These are phyloP conservation scores for Fusarium keratoplasticum DNA, from an alignment of 2,329 filamentous ascomycete species.

Conservation along the genomic window DNA sequence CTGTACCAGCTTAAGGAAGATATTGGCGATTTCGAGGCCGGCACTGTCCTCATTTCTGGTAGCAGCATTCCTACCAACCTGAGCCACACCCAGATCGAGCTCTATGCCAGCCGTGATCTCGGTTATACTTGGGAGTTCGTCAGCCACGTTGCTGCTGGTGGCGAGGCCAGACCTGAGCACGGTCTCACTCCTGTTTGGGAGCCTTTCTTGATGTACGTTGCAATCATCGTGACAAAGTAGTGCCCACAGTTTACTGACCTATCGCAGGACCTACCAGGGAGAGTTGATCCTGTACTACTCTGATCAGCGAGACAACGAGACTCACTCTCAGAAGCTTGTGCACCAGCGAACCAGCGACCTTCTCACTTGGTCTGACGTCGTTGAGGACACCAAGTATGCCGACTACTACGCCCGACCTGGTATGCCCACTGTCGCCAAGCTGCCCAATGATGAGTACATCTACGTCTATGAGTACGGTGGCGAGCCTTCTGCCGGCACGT, in stretches of 20 bases:
- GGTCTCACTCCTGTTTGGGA: constrained; percentile 79
- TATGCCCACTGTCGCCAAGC: constrained; percentile 71
- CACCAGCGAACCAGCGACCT: constrained; percentile 73
- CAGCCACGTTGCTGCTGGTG: constrained; percentile 72
- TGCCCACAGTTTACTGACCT: not conserved
- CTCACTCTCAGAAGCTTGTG: constrained; percentile 75
- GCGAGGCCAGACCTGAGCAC: constrained; percentile 71
- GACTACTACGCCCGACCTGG: constrained; percentile 73
- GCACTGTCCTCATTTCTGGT: constrained; percentile 72
- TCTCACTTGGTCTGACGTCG: constrained; percentile 66
- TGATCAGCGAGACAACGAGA: constrained; percentile 71
- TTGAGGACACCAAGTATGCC: constrained; percentile 71
- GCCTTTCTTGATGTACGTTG: constrained; percentile 67
- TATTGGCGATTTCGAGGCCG: constrained; percentile 68
- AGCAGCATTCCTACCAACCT: constrained; percentile 71
- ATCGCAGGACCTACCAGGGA: constrained; percentile 62
- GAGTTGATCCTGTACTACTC: constrained; percentile 76
- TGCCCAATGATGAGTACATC: constrained; percentile 66
- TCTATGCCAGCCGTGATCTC: constrained; percentile 73
- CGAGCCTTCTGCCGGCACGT: constrained; percentile 49
- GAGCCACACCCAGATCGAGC: constrained; percentile 73
- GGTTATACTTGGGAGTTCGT: constrained; percentile 76
- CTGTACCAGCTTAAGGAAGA: constrained; percentile 71
- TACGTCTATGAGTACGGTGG: constrained; percentile 73
- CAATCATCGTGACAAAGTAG: accelerated